A percentile compares a stretch with the other conserved stretches of the same genome.
Conservation (phyloP, 2,329 filamentous ascomycete species). For the Lasiodiplodia sp. region DNA sequence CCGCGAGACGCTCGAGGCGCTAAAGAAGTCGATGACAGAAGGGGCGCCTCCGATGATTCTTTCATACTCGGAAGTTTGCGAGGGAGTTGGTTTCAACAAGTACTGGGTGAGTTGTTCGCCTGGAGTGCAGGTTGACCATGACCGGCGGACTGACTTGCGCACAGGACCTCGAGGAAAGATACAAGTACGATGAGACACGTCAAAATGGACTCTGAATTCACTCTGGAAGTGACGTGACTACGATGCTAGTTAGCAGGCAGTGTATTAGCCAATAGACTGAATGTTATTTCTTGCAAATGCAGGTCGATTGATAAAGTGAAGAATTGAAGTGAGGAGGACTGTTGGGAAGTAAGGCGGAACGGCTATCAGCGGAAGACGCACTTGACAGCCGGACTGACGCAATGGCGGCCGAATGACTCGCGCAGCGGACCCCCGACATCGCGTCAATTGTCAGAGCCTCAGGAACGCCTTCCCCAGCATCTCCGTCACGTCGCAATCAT, state of each 20-base stretch:
- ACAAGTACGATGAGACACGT: constrained; percentile 34
- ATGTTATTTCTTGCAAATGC: not conserved
- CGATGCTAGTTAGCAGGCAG: not conserved
- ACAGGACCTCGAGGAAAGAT: constrained; percentile 40
- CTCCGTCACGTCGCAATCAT: constrained; percentile 15
- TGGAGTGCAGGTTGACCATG: not conserved
- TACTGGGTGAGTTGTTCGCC: constrained; percentile 26
- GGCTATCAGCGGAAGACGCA: constrained; percentile 1
- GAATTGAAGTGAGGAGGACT: not conserved
- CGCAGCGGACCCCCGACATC: not conserved
- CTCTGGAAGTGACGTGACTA: not conserved
- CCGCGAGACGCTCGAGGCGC: constrained; percentile 44
- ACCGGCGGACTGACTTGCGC: constrained; percentile 35
- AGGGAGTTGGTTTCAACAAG: constrained; percentile 53
- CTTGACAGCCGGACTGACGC: not conserved
- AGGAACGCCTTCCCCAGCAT: constrained; percentile 12
- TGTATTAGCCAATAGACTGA: not conserved
- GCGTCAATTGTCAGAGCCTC: constrained; percentile 6
- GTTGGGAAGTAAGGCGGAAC: not conserved
- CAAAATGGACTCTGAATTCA: not conserved
- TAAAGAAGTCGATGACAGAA: constrained; percentile 53
- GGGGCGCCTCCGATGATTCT: constrained; percentile 54
- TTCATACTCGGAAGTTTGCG: constrained; percentile 53
- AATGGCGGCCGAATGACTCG: constrained; percentile 13
- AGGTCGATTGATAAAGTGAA: not conserved